Base-by-base conservation (phyloP, 148 eudicot species). In the Arctostaphylos glauca region DNA sequence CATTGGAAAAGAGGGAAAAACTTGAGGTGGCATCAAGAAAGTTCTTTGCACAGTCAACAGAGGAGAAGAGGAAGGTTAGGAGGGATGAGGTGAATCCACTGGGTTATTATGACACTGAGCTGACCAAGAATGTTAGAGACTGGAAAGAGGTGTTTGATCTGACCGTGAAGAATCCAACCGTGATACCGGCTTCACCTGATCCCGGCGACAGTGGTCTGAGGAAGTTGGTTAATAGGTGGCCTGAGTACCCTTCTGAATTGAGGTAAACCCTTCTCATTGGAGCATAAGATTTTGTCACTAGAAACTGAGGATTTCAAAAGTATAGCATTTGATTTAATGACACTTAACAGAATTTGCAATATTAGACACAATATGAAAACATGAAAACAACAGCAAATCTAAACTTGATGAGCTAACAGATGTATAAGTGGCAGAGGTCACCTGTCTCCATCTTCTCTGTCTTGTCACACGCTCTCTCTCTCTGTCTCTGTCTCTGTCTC, bases 131-230 rank as follows among this genome's bases (percentile, higher is more conserved):
- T 71, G 89, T 91, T 15, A 81, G 88, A 47, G 93, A 91, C 16
- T 91, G 91, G 93, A 91, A 91, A 81, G 85, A 91, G 71, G 89
- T 91, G 21, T 88, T 89, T 66, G 91, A 90, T 84, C 79, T 85
- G 46, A 76, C 83, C 38, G 85, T 78, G 13, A 81, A 73, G 60
- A 82, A 78, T 8, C 87, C 85, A 7, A 81, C 81, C 15, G 54
- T 85, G n/a, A 55, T 88, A 56, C 86, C 85, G 54, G 86, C 83
- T 66, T 82, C 87, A 3, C 76, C 38, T 44, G 83, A 84, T 4
- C 74, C 86, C 25, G 87, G 83, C 46, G 87, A 89, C 48, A 68
- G 58, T 12, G 64, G 80, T 12, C 48, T 89, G 47, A 86, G 44
- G 46, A 23, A 49, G 38, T 56, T 87, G 54, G 53, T 68, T 10